Evolutionary conservation across 1,284 basidiomycete genomes (phyloP).

Genomic region (Chondrostereum purpureum): DNA sequence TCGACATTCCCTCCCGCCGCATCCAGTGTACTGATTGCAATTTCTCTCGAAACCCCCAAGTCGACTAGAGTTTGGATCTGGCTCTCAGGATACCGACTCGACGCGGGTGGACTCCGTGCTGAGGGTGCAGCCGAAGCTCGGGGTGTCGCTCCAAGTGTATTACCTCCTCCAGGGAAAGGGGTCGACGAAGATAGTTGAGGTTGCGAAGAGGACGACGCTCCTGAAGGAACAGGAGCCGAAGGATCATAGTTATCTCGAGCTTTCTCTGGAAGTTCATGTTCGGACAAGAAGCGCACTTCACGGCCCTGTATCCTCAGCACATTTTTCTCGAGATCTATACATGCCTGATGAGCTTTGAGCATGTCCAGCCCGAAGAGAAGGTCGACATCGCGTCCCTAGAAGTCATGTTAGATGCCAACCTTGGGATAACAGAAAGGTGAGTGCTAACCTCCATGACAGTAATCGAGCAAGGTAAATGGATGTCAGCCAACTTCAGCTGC

Average conservation of each 20-base stretch:
- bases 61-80: constrained; percentile 55
- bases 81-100: constrained; percentile 40
- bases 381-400: constrained; percentile 83
- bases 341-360: constrained; percentile 95
- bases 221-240: constrained; percentile 20
- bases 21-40: constrained; percentile 72
- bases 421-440: background rate
- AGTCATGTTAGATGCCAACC: constrained; percentile 4
- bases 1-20: constrained; percentile 85
- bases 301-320: constrained; percentile 84
- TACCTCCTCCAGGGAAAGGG: constrained; percentile 59
- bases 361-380: constrained; percentile 95
- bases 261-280: constrained; percentile 91
- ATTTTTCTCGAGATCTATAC: constrained; percentile 87
- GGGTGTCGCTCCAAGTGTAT: constrained; percentile 40
- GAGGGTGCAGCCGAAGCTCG: constrained; percentile 15
- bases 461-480: constrained; percentile 87
- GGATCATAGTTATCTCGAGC: constrained; percentile 37
- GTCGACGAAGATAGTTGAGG: constrained; percentile 14
- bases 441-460: constrained; percentile 85
- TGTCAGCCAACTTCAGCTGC: constrained; percentile 81
- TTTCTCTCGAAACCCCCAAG: constrained; percentile 69
- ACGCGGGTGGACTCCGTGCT: constrained; percentile 11
- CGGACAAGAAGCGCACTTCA: constrained; percentile 83
- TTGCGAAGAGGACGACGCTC: constrained; percentile 16